Evolutionary conservation across 2,329 filamentous ascomycete genomes (phyloP), one percentile per base, ranked within the genome.

Genomic region (Colletotrichum karsti): DNA sequence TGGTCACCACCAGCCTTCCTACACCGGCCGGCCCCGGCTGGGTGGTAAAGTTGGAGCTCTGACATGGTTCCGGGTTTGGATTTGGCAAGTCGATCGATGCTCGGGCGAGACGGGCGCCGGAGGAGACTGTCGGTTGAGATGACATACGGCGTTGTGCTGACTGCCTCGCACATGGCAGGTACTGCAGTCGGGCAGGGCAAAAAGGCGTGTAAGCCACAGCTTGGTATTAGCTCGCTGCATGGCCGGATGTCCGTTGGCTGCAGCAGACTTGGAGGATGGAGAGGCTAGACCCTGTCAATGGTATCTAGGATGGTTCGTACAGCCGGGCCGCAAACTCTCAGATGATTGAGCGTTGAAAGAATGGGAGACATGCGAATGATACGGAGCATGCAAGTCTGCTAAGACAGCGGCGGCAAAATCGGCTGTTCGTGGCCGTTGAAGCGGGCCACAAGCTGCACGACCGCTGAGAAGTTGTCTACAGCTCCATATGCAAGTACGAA

Each of bases 241-340:
- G 55, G 26, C 41, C 62, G 62, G 62, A 69, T 62, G 66, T 69
- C 66, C 66, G 62, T 56, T 44, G 35, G 10, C 42, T 62, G 66
- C 41, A 66, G 62, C 22, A 35, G 26, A 39, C 55, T 30, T 50
- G 26, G 12, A 50, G 42, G 35, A 28, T 7, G 30, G 42, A 42
- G 51, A 22, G 44, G 30, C 44, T 13, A 67, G 46, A 54, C 60
- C 53, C 26, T 64, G 64, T 50, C 53, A 41, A 58, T 37, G 53
- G 22, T 41, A 54, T 48, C 53, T 35, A 8, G 60, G 53, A 64
- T 41, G 33, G 22, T 13, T 58, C 37, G 60, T 64, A 24, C 57
- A 7, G 44, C 42, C 26, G 12, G 37, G 15, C 30, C 37, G 51
- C 50, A 22, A 37, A 22, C 24, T 37, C 37, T 59, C 64, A 30